Evolutionary conservation across 140 eudicot genomes (phyloP).

Genomic region (Senecio squalidus): DNA sequence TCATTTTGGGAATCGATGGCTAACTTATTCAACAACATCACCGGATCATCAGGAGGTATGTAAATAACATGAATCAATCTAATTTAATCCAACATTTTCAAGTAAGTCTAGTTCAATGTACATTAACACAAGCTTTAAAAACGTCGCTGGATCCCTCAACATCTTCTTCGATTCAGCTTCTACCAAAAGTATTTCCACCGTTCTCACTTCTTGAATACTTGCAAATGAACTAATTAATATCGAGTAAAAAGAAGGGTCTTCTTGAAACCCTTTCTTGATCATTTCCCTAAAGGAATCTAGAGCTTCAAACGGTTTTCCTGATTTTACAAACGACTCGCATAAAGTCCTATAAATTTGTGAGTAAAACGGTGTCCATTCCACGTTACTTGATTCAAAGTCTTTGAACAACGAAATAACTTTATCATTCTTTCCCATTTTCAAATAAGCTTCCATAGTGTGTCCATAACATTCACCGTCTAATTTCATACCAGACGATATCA

Average conservation of each 20-base stretch:
- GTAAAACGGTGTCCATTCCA: constrained; percentile 23
- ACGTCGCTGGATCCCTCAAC: constrained; percentile 78
- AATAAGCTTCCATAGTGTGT: constrained; percentile 66
- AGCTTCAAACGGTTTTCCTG: constrained; percentile 52
- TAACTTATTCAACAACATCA: too few relatives aligned
- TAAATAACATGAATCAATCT: too few relatives aligned
- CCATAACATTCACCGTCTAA: constrained; percentile 54
- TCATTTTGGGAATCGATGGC: too few relatives aligned
- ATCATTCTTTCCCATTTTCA: constrained; percentile 46
- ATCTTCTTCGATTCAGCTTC: constrained; percentile 67
- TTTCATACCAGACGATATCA: constrained; percentile 36
- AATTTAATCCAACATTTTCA: too few relatives aligned
- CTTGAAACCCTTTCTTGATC: constrained; percentile 43
- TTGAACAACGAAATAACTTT: constrained; percentile 46
- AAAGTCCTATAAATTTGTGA: constrained; percentile 47
- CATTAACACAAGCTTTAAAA: constrained; percentile 69
- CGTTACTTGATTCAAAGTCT: constrained; percentile 37
- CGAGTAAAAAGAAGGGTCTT: constrained; percentile 53
- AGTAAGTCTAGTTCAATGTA: constrained; percentile 54
- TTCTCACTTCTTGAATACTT: constrained; percentile 34
- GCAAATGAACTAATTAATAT: constrained; percentile 61
- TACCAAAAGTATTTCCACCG: constrained; percentile 50
- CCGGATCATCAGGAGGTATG: too few relatives aligned
- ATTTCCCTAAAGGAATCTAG: constrained; percentile 58
- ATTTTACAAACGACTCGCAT: constrained; percentile 59